phyloP scores from a whole-genome alignment of 495 filamentous ascomycete genomes.

The Podospora anserina region DNA sequence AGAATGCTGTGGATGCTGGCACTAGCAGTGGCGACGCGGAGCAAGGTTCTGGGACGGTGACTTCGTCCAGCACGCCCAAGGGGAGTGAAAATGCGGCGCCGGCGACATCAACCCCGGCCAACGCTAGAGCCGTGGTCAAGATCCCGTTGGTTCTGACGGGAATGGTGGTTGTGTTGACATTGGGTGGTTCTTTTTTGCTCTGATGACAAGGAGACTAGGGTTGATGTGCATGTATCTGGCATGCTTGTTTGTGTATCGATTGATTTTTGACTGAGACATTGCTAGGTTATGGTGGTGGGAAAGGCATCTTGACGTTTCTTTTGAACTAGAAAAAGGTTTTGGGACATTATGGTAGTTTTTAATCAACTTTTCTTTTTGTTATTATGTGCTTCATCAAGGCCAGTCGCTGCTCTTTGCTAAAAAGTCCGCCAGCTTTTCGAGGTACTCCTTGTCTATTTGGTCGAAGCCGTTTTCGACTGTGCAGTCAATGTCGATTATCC shows the following conservation, averaged over 20 bases:
- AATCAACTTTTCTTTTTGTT: neutral
- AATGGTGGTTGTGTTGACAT: conserved; percentile 50
- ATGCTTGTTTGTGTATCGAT: conserved; percentile 8
- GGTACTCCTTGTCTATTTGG: conserved; percentile 61
- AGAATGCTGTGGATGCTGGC: conserved; percentile 58
- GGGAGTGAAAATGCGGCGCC: conserved; percentile 20
- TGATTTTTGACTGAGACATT: neutral
- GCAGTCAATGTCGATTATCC: conserved; percentile 88
- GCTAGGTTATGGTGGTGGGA: conserved; percentile 1
- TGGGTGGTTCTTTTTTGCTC: conserved; percentile 54
- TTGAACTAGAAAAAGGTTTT: neutral
- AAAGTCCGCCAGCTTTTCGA: conserved; percentile 68
- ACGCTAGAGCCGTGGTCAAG: conserved; percentile 46
- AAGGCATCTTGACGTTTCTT: conserved; percentile 9
- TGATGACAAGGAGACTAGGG: conserved; percentile 38
- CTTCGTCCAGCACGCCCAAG: conserved; percentile 30
- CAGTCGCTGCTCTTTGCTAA: conserved; percentile 71
- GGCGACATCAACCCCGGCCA: conserved; percentile 35
- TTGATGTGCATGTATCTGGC: conserved; percentile 3
- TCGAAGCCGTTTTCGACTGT: conserved; percentile 69
- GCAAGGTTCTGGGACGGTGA: conserved; percentile 58
- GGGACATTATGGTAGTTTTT: neutral
- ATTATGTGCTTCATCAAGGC: conserved; percentile 38
- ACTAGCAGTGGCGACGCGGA: conserved; percentile 59
- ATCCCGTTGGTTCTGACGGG: conserved; percentile 53